Conservation (phyloP, 108 stramenopile genomes). For the Nitzschia sp. region DNA sequence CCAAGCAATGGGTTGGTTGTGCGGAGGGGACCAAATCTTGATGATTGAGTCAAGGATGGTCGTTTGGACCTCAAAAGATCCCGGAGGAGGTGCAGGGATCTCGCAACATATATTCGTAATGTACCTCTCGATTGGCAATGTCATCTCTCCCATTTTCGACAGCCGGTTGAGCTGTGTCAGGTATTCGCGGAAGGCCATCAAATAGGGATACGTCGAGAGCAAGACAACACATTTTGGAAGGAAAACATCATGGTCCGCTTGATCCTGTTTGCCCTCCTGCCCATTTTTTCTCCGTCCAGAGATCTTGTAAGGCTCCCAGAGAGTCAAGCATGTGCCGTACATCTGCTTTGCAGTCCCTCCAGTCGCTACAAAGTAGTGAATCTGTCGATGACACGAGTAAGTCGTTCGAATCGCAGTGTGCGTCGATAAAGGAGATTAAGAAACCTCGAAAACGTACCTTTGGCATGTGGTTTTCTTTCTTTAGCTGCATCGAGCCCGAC, state of each 20-base stretch:
- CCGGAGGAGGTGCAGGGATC: conserved; percentile 91
- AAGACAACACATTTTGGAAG: conserved; percentile 90
- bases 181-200: conserved; percentile 86
- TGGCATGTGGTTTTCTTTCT: conserved; percentile 53
- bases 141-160: conserved; percentile 72
- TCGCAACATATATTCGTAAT: conserved; percentile 93
- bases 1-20: conserved; percentile 91
- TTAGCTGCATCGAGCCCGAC: conserved; percentile 60
- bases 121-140: conserved; percentile 91
- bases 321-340: conserved; percentile 77
- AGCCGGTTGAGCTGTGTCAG: conserved; percentile 88
- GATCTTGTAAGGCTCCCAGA: conserved; percentile 67
- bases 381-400: no score
- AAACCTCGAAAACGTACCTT: no score
- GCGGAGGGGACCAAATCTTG: conserved; percentile 84
- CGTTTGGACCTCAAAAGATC: conserved; percentile 85
- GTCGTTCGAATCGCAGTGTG: no score
- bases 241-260: conserved; percentile 45
- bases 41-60: conserved; percentile 78
- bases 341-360: conserved; percentile 68
- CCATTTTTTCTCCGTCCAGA: conserved; percentile 24
- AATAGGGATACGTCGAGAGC: conserved; percentile 89
- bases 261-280: conserved; percentile 12
- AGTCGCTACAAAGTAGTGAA: conserved; percentile 84
- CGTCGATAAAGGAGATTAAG: no score